Evolutionary conservation across 169 alveolate genomes (phyloP), one percentile per base, ranked within the genome.

Genomic region (Plasmodium cynomolgi): DNA sequence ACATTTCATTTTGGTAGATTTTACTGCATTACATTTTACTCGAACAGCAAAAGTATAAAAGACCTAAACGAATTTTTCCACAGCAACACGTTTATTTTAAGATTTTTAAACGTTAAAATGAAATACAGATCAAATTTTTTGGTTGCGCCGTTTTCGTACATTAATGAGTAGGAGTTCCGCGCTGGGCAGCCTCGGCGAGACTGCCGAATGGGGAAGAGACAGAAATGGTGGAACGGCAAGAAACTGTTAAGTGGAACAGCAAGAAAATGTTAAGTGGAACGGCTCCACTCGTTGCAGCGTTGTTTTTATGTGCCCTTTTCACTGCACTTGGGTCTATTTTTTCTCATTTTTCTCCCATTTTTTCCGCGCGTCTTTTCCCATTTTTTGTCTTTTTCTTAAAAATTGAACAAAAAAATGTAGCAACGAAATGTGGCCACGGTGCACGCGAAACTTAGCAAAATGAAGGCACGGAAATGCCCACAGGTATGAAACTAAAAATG

Each of bases 1-100:
- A 84, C 96, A 44, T 96, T 95, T 74, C 95, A 97, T 95, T 96
- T 95, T 95, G 98, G 97, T 62, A 96, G 96, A 92, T 96, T 94
- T 92, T 96, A 93, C 79, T 96, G 96, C 83, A 93, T 96, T 73
- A 97, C 98, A 8, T 71, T 95, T 72, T 96, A 96, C 75, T 96
- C 98, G 23, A 83, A 96, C 68, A 96, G 97, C 39, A 93, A 90
- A 92, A 94, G 96, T 37, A 95, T 96, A 8, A 96, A 96, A 33
- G 96, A 95, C 37, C 71, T 96, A 58, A 95, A 96, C 96, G 96
- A 95, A 75, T 92, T 96, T 41, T 95, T 93, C 73, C 95, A 95
- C 84, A 95, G 97, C 62, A 93, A 96, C 93, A 96, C 96, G 26
- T 93, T 77, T 93, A 83, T 96, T 31, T 93, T 96, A 74, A 50